Conservation (phyloP, 805 yeast genomes). For the Yarrowia bubula region DNA sequence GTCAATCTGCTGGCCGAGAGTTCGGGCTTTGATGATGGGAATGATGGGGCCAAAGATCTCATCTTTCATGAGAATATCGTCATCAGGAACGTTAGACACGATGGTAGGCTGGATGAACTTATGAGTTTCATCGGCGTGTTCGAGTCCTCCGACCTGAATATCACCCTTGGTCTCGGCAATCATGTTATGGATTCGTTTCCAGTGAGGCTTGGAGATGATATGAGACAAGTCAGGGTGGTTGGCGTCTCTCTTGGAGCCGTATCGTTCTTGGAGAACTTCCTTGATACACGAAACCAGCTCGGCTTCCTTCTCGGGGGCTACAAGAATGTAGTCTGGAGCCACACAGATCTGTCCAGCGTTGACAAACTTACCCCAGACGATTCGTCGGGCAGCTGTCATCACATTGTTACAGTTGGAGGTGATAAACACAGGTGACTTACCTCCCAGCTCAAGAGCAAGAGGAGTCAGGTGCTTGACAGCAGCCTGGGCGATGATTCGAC, state of each 20-base stretch:
- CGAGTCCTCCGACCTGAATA: slow-evolving; percentile 34
- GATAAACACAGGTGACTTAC: slow-evolving; percentile 77
- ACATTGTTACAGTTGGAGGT: slow-evolving; percentile 12
- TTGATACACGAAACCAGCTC: slow-evolving; percentile 48
- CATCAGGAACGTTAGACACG: slow-evolving; percentile 56
- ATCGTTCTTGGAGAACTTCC: slow-evolving; percentile 47
- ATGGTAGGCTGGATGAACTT: slow-evolving; percentile 70
- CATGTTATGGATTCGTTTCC: slow-evolving; percentile 45
- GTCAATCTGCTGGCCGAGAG: slow-evolving; percentile 32
- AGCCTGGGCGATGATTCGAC: slow-evolving; percentile 68
- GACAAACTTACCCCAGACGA: slow-evolving; percentile 77
- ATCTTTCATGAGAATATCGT: slow-evolving; percentile 66
- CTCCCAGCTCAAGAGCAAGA: slow-evolving; percentile 79
- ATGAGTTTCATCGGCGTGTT: slow-evolving; percentile 35
- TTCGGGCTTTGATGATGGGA: slow-evolving; percentile 60
- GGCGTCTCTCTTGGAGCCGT: slow-evolving; percentile 17
- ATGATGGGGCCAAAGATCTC: slow-evolving; percentile 84
- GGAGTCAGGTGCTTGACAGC: slow-evolving; percentile 87
- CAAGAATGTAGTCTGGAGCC: slow-evolving; percentile 77
- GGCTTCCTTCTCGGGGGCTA: slow-evolving; percentile 55
- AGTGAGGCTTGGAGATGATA: slow-evolving; percentile 56
- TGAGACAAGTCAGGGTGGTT: slow-evolving; percentile 50
- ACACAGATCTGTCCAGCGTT: slow-evolving; percentile 94
- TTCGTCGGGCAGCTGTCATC: slow-evolving; percentile 51
- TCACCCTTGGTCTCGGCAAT: slow-evolving; percentile 37